Percentiles rank a stretch among this genome's conserved stretches.
phyloP scores from a whole-genome alignment of 1,284 basidiomycete species.

The Tranzscheliella williamsii region DNA sequence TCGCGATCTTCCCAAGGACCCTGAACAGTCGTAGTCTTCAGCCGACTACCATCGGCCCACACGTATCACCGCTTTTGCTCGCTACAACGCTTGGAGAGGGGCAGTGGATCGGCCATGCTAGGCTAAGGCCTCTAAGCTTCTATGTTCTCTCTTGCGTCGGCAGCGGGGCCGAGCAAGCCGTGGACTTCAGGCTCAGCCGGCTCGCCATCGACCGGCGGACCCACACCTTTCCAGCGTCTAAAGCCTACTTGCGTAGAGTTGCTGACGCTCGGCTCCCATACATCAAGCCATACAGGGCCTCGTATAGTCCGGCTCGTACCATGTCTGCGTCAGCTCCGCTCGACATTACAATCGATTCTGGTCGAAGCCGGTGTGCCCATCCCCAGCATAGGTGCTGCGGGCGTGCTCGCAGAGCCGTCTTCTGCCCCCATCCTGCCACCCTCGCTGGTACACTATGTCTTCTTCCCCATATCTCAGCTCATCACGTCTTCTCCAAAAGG shows the following conservation, averaged over 20 bases:
- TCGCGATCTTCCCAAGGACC: not conserved
- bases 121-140: too few relatives aligned
- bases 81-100: too few relatives aligned
- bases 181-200: too few relatives aligned
- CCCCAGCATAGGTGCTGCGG: too few relatives aligned
- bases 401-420: not conserved
- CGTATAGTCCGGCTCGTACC: too few relatives aligned
- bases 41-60: too few relatives aligned
- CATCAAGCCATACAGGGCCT: too few relatives aligned
- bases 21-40: too few relatives aligned
- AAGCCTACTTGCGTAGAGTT: slow-evolving; percentile 50
- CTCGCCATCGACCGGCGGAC: not conserved
- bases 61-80: too few relatives aligned
- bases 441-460: slow-evolving; percentile 51
- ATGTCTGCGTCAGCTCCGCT: slow-evolving; percentile 12
- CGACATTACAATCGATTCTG: slow-evolving; percentile 1
- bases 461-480: slow-evolving; percentile 55
- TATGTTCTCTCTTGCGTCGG: too few relatives aligned
- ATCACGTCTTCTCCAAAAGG: slow-evolving; percentile 27
- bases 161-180: too few relatives aligned
- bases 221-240: slow-evolving; percentile 29
- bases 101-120: too few relatives aligned
- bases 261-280: slow-evolving; percentile 12
- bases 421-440: slow-evolving; percentile 9
- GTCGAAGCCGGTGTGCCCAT: not conserved